These are phyloP conservation scores for Leucocoprinus leucothites DNA, from an alignment of 768 basidiomycete genomes.

Conservation along the genomic window DNA sequence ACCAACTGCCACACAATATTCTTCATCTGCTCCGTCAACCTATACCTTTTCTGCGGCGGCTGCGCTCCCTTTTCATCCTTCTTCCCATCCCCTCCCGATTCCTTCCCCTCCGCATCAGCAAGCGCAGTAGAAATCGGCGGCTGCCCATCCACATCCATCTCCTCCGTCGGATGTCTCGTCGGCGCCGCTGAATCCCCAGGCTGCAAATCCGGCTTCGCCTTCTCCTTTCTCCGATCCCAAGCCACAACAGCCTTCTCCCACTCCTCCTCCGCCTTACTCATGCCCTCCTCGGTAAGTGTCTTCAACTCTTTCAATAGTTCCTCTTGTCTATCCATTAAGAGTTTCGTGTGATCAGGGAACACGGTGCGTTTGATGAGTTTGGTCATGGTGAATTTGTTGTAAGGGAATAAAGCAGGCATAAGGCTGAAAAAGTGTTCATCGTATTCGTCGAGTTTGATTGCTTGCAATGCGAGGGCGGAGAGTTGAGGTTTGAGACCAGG, in stretches of 20 bases:
- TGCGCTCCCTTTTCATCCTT: conserved; percentile 39
- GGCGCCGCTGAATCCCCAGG: conserved; percentile 33
- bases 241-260: conserved; percentile 66
- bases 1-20: conserved; percentile 76
- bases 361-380: conserved; percentile 94
- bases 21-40: conserved; percentile 81
- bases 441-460: conserved; percentile 83
- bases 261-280: conserved; percentile 68
- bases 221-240: conserved; percentile 59
- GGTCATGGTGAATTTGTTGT: conserved; percentile 94
- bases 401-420: conserved; percentile 86
- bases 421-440: conserved; percentile 89
- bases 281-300: conserved; percentile 59
- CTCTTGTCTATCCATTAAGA: conserved; percentile 67
- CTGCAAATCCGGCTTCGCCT: background rate
- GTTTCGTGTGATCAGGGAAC: conserved; percentile 65
- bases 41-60: conserved; percentile 74
- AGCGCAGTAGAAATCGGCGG: too few species aligned
- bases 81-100: conserved; percentile 18
- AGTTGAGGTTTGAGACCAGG: conserved; percentile 71
- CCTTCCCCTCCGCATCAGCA: conserved; percentile 9
- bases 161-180: conserved; percentile 44
- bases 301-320: conserved; percentile 62
- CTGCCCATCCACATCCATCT: conserved; percentile 26
- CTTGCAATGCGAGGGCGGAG: conserved; percentile 67